Evolutionary conservation across 140 eudicot genomes (phyloP).

Genomic region (Erigeron philadelphicus): DNA sequence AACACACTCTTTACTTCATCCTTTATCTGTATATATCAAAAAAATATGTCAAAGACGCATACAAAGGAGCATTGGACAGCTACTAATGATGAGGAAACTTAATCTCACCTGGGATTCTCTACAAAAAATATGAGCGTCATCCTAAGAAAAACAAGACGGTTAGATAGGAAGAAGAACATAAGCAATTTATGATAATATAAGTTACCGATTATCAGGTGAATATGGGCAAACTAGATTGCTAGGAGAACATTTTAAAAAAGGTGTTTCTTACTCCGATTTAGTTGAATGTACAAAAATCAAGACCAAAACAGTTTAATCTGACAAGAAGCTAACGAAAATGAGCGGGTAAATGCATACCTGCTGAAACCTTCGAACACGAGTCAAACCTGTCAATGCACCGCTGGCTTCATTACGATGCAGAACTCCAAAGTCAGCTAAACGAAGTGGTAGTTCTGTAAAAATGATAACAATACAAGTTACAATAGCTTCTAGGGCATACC

Average conservation of each 20-base stretch:
- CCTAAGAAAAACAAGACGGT: conserved; percentile 46
- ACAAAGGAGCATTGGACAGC: neutral
- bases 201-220: neutral
- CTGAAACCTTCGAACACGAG: conserved; percentile 95
- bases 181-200: neutral
- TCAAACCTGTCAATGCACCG: conserved; percentile 94
- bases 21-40: conserved; percentile 60
- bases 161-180: conserved; percentile 17
- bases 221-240: too few relatives aligned
- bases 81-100: conserved; percentile 11
- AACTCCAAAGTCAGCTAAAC: conserved; percentile 96
- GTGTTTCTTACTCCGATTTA: conserved; percentile 1
- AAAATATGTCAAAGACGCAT: conserved; percentile 8
- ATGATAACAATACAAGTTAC: neutral
- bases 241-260: neutral
- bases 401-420: conserved; percentile 98
- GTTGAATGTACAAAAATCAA: neutral
- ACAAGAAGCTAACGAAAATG: neutral
- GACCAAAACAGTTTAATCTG: neutral
- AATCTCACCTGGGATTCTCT: conserved; percentile 80
- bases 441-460: conserved; percentile 87
- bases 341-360: conserved; percentile 47
- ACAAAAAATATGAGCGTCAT: conserved; percentile 99
- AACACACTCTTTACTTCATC: conserved; percentile 80
- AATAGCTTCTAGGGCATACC: neutral